These are phyloP conservation scores for Bruguiera hainesii DNA, from an alignment of 441 rosid species.

Conservation along the genomic window DNA sequence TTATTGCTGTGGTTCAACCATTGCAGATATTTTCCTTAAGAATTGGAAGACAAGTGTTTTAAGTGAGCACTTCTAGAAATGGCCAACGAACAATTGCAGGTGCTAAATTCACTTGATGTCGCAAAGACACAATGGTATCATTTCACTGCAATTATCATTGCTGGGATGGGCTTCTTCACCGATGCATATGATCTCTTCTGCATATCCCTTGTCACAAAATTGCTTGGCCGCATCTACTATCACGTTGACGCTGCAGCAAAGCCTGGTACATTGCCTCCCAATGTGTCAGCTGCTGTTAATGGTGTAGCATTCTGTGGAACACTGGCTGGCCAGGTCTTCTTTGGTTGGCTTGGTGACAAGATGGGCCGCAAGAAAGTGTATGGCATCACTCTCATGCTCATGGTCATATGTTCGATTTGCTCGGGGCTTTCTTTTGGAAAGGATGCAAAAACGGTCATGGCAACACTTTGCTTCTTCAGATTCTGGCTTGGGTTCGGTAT, in stretches of 20 bases:
- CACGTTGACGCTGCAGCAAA: constrained; percentile 43
- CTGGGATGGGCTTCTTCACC: constrained; percentile 76
- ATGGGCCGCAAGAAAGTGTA: neutral
- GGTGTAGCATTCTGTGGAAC: neutral
- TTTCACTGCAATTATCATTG: constrained; percentile 56
- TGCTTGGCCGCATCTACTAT: constrained; percentile 63
- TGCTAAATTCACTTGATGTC: constrained; percentile 45
- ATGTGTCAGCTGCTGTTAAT: neutral
- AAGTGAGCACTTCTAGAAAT: neutral
- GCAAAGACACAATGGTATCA: constrained; percentile 69
- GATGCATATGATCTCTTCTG: constrained; percentile 69
- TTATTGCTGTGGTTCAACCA: neutral
- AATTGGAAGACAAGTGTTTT: neutral
- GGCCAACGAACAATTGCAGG: neutral
- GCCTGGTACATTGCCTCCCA: neutral
- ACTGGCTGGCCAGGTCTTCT: constrained; percentile 5
- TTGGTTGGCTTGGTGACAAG: constrained; percentile 56
- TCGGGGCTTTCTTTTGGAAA: neutral
- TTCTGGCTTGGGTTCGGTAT: constrained; percentile 67
- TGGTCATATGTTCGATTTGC: neutral
- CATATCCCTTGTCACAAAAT: constrained; percentile 58
- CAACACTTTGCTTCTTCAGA: constrained; percentile 36
- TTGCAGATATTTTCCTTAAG: neutral
- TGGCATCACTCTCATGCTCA: neutral
- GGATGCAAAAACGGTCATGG: neutral